A percentile compares a stretch with the other conserved stretches of the same genome.
Conservation (phyloP, 2,329 filamentous ascomycete species). For the Tothia fuscella region DNA sequence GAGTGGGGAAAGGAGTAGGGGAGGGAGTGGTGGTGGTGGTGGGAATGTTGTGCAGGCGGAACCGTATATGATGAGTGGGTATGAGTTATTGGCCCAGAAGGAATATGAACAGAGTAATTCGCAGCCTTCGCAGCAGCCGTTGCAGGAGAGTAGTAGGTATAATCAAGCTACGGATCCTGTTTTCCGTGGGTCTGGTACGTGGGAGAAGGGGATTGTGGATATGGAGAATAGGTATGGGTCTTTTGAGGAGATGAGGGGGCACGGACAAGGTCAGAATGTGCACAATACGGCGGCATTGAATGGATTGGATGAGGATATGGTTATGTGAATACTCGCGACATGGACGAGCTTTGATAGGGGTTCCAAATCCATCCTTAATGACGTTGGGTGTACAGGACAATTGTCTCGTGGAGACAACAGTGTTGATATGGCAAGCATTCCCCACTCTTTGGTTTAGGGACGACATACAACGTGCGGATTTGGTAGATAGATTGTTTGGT, state of each 20-base stretch:
- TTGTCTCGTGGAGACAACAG: no score
- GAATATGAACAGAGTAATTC: slow-evolving; percentile 46
- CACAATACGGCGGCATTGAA: slow-evolving; percentile 15
- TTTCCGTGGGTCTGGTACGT: slow-evolving; percentile 42
- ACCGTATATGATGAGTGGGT: slow-evolving; percentile 77
- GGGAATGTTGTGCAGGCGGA: slow-evolving; percentile 48
- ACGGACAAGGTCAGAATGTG: no score
- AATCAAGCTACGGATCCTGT: slow-evolving; percentile 54
- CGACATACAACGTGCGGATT: no score
- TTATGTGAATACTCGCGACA: slow-evolving; percentile 27
- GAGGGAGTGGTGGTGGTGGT: background rate
- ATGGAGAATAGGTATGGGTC: slow-evolving; percentile 61
- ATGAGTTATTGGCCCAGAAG: slow-evolving; percentile 54
- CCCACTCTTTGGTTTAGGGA: no score
- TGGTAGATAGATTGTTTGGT: no score
- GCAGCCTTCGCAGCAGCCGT: slow-evolving; percentile 16
- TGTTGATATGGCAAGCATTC: no score
- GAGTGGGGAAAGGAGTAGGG: background rate
- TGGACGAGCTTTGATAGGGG: no score
- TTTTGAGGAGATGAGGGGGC: slow-evolving; percentile 41
- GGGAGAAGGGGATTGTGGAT: slow-evolving; percentile 26
- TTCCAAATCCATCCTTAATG: no score
- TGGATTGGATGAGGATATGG: slow-evolving; percentile 26
- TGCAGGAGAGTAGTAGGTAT: slow-evolving; percentile 33
- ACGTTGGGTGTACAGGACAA: no score